Conservation (phyloP, 2,329 filamentous ascomycete genomes). For the Fusarium devonianum region DNA sequence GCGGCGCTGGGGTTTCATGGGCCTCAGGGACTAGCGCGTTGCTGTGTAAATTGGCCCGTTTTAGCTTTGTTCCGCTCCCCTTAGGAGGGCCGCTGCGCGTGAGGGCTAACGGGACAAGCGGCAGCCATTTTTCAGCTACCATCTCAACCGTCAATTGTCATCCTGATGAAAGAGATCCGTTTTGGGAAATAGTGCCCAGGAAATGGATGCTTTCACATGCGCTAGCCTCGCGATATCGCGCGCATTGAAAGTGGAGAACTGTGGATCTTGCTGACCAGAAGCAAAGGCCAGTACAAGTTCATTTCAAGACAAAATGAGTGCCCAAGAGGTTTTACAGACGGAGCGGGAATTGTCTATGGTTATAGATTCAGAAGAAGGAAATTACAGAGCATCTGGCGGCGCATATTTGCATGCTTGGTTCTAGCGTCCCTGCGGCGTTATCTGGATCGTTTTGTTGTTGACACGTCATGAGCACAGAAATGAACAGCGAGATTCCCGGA, state of each 20-base stretch:
- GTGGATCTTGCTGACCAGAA: conserved; percentile 19
- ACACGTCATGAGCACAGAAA: conserved; percentile 7
- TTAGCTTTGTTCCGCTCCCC: conserved; percentile 8
- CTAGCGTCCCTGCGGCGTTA: conserved; percentile 19
- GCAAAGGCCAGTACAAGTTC: too few relatives aligned
- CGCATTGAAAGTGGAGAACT: conserved; percentile 24
- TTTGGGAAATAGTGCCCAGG: conserved; percentile 2
- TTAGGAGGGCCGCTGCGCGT: too few relatives aligned
- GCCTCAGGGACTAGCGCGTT: conserved; percentile 21
- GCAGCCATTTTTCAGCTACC: conserved; percentile 5
- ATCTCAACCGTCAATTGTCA: background rate
- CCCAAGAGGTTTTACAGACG: background rate
- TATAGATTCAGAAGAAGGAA: conserved; percentile 14
- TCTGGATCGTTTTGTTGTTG: conserved; percentile 1
- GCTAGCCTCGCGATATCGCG: conserved; percentile 30
- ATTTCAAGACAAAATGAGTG: too few relatives aligned
- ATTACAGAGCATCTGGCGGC: conserved; percentile 5
- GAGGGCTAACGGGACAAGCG: conserved; percentile 7
- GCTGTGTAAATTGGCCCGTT: conserved; percentile 1
- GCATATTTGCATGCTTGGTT: conserved; percentile 21
- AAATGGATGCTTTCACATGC: conserved; percentile 22
- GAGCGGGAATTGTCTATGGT: conserved; percentile 10
- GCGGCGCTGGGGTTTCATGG: conserved; percentile 3
- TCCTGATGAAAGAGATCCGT: background rate
- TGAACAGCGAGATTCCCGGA: background rate